These are phyloP conservation scores for Nyctanthes arbortristis DNA, from an alignment of 257 asterid species.

Conservation along the genomic window DNA sequence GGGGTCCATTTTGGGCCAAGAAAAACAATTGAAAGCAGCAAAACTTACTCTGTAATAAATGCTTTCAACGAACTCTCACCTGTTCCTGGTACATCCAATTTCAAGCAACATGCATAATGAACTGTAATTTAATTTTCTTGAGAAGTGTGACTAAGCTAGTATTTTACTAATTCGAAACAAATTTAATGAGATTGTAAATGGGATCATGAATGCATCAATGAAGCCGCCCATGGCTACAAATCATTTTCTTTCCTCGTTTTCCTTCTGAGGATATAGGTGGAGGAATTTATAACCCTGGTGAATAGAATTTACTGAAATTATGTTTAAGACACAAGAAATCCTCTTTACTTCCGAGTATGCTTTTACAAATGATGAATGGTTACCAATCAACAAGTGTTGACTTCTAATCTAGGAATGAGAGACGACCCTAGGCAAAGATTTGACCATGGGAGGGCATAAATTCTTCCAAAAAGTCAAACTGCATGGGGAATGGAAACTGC, in stretches of 20 bases:
- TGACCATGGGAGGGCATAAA: neutral
- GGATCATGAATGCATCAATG: slow-evolving; percentile 15
- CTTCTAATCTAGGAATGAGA: neutral
- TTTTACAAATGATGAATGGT: too few relatives aligned
- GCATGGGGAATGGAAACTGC: neutral
- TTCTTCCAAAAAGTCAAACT: neutral
- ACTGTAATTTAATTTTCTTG: slow-evolving; percentile 10
- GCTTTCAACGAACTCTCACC: neutral
- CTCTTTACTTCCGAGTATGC: too few relatives aligned
- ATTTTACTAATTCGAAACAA: neutral
- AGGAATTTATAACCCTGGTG: neutral
- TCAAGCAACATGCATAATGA: neutral
- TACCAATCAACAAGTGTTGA: neutral
- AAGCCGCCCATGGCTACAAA: slow-evolving; percentile 33
- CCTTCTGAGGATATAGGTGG: neutral
- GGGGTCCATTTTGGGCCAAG: too few relatives aligned
- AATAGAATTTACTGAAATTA: too few relatives aligned
- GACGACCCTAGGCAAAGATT: neutral
- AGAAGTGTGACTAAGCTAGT: slow-evolving; percentile 9
- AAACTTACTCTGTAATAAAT: neutral
- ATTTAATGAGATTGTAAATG: slow-evolving; percentile 16
- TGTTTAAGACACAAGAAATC: too few relatives aligned
- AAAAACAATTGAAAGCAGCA: too few relatives aligned
- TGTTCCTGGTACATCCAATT: neutral
- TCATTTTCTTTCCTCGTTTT: neutral